Evolutionary conservation across 2,329 filamentous ascomycete species (phyloP).

Genomic region (Penicillium sp.): DNA sequence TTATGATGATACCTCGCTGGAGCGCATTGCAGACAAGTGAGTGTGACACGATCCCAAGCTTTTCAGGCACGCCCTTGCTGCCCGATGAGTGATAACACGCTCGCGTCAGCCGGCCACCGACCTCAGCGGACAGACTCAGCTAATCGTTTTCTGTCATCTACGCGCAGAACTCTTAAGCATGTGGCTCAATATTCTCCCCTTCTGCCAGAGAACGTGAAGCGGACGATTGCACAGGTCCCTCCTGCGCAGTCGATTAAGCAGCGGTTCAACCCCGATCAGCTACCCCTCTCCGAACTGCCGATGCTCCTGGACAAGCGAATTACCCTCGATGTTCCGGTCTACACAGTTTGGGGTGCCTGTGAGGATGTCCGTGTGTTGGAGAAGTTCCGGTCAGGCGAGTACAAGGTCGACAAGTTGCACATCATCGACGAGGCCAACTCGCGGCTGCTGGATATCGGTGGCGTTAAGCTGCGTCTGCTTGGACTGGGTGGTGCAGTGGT

Average conservation of each 20-base stretch:
- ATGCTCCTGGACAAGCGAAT: constrained; percentile 83
- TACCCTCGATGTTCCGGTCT: constrained; percentile 92
- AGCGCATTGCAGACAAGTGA: constrained; percentile 97
- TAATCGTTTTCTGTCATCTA: constrained; percentile 16
- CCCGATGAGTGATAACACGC: constrained; percentile 7
- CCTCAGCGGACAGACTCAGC: constrained; percentile 8
- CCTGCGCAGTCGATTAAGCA: constrained; percentile 72
- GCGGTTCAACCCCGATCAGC: constrained; percentile 74
- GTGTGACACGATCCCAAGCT: constrained; percentile 32
- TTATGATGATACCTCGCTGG: constrained; percentile 93
- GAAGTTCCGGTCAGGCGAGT: constrained; percentile 95
- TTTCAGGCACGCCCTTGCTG: constrained; percentile 7
- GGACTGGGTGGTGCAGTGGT: constrained; percentile 94
- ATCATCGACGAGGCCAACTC: constrained; percentile 98
- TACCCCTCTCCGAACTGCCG: constrained; percentile 89
- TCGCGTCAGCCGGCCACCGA: constrained; percentile 3
- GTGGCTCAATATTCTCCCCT: constrained; percentile 97
- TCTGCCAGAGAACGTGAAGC: constrained; percentile 72
- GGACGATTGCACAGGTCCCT: constrained; percentile 64
- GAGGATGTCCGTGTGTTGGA: constrained; percentile 97
- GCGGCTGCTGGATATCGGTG: constrained; percentile 88
- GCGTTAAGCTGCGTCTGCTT: constrained; percentile 90
- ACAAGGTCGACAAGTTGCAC: constrained; percentile 95
- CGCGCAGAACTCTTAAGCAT: constrained; percentile 83
- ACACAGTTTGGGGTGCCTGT: constrained; percentile 98